Conservation (phyloP, 345 rosid species). For the Moricandia arvensis region DNA sequence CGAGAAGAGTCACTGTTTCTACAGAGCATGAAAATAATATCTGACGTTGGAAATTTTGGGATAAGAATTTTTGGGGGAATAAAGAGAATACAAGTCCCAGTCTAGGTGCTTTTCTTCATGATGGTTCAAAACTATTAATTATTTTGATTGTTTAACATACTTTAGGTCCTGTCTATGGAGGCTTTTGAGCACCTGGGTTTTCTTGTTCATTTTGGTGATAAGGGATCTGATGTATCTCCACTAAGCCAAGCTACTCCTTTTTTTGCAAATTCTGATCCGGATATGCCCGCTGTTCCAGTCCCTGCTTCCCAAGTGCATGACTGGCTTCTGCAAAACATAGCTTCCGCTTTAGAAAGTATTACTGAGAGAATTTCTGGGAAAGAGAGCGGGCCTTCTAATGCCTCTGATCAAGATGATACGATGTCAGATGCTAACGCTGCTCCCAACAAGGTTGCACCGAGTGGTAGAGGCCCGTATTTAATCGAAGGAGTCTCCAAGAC, state of each 20-base stretch:
- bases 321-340: slow-evolving; percentile 83
- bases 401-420: slow-evolving; percentile 84
- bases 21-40: not conserved
- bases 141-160: slow-evolving; percentile 24
- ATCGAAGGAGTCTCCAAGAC: slow-evolving; percentile 95
- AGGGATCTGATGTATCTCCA: slow-evolving; percentile 73
- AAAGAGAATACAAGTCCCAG: slow-evolving; percentile 10
- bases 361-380: slow-evolving; percentile 85
- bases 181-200: slow-evolving; percentile 96
- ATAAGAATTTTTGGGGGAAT: not conserved
- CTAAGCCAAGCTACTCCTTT: slow-evolving; percentile 90
- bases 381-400: slow-evolving; percentile 72
- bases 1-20: not conserved
- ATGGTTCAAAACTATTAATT: slow-evolving; percentile 20
- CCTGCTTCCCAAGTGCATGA: slow-evolving; percentile 84
- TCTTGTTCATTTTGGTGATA: slow-evolving; percentile 91
- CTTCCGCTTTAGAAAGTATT: slow-evolving; percentile 68
- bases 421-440: slow-evolving; percentile 85
- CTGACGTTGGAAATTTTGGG: not conserved
- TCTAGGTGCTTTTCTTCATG: not conserved
- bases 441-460: slow-evolving; percentile 61
- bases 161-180: slow-evolving; percentile 87
- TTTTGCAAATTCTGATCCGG: slow-evolving; percentile 99
- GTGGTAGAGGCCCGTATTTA: slow-evolving; percentile 66
- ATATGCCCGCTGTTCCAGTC: slow-evolving; percentile 97